Conservation (phyloP, 345 rosid species). For the Eucalyptus camaldulensis region DNA sequence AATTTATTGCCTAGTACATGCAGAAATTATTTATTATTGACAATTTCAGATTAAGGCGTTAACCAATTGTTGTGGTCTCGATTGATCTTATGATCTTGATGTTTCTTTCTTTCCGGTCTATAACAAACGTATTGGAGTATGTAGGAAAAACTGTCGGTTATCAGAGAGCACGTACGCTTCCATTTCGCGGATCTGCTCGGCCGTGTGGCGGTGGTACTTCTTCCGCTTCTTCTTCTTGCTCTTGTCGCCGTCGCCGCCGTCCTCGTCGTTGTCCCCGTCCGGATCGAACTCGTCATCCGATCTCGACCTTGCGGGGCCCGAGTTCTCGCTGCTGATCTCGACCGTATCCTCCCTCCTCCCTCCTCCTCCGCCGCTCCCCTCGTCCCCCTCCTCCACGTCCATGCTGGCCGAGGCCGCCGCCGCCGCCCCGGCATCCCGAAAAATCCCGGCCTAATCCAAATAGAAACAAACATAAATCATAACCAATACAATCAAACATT, state of each 20-base stretch:
- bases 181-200: slow-evolving; percentile 96
- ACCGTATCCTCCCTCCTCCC: slow-evolving; percentile 51
- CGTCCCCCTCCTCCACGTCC: slow-evolving; percentile 73
- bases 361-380: slow-evolving; percentile 59
- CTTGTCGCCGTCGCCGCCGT: slow-evolving; percentile 30
- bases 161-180: slow-evolving; percentile 51
- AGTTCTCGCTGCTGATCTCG: slow-evolving; percentile 92
- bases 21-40: neutral
- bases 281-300: slow-evolving; percentile 73
- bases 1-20: neutral
- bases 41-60: neutral
- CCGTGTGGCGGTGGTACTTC: slow-evolving; percentile 92
- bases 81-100: neutral
- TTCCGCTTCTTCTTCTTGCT: slow-evolving; percentile 84
- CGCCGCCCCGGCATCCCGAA: slow-evolving; percentile 43
- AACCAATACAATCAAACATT: neutral
- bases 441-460: slow-evolving; percentile 71
- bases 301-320: slow-evolving; percentile 77
- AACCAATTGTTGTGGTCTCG: neutral
- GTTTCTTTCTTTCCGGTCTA: neutral
- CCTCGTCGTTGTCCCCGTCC: slow-evolving; percentile 40
- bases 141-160: too few relatives aligned
- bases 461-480: neutral
- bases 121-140: neutral
- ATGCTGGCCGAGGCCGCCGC: slow-evolving; percentile 16